A percentile compares a stretch with the other conserved stretches of the same genome.
These are phyloP conservation scores for Nidularia sp. DNA, from an alignment of 768 basidiomycete genomes.

Conservation along the genomic window DNA sequence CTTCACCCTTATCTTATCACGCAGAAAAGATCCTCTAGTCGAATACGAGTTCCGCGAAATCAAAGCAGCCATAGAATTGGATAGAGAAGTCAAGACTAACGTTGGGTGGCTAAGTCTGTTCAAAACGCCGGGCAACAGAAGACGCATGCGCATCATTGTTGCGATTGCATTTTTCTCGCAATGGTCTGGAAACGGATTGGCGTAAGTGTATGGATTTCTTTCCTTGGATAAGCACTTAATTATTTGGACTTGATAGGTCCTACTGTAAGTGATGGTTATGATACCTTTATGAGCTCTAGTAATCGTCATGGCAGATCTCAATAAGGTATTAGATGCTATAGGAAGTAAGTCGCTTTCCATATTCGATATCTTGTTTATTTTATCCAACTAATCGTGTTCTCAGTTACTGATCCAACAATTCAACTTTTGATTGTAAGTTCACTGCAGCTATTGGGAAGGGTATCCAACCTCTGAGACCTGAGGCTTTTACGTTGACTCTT, in stretches of 20 bases:
- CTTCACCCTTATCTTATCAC: conserved; percentile 14
- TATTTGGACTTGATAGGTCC: background rate
- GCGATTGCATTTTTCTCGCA: conserved; percentile 59
- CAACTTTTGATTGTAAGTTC: conserved; percentile 34
- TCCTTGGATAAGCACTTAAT: background rate
- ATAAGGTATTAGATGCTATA: conserved; percentile 48
- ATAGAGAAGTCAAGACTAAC: conserved; percentile 31
- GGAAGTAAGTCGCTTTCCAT: conserved; percentile 25
- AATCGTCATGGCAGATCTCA: conserved; percentile 28
- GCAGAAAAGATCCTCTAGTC: conserved; percentile 44
- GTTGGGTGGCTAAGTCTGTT: conserved; percentile 43
- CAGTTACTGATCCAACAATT: conserved; percentile 38
- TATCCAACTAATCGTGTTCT: background rate
- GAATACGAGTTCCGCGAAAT: conserved; percentile 64
- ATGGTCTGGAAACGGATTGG: conserved; percentile 52
- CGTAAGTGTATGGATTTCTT: conserved; percentile 17
- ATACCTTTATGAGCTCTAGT: background rate
- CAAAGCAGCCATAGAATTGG: conserved; percentile 48
- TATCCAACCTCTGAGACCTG: background rate
- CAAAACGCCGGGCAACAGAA: conserved; percentile 47
- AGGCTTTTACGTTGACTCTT: background rate
- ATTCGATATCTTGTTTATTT: background rate
- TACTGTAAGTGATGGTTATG: background rate
- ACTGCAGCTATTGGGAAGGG: too few relatives aligned
- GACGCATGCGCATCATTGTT: conserved; percentile 51